Conservation (phyloP, 2,329 filamentous ascomycete genomes). For the Pyricularia grisea region DNA sequence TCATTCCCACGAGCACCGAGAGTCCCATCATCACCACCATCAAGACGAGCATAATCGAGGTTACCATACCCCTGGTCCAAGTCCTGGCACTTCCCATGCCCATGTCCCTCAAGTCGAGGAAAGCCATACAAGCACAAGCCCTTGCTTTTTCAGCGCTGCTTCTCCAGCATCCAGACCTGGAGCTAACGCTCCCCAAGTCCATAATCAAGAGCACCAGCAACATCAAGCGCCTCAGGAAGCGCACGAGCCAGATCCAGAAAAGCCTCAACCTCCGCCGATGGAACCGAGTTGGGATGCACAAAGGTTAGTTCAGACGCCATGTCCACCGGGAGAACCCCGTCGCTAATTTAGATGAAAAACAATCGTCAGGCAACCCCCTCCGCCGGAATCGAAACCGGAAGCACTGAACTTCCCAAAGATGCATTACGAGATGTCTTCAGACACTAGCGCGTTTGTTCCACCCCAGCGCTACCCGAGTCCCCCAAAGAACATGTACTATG, state of each 20-base stretch:
- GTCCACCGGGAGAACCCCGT: background rate
- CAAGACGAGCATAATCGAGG: slow-evolving; percentile 12
- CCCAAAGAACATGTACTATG: slow-evolving; percentile 80
- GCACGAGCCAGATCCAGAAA: slow-evolving; percentile 23
- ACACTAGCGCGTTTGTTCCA: slow-evolving; percentile 65
- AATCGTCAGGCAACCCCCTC: slow-evolving; percentile 47
- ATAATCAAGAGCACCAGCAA: slow-evolving; percentile 19
- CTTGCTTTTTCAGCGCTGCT: slow-evolving; percentile 18
- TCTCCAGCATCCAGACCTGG: slow-evolving; percentile 28
- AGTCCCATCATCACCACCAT: slow-evolving; percentile 11
- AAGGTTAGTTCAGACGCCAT: slow-evolving; percentile 26
- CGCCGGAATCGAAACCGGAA: slow-evolving; percentile 66
- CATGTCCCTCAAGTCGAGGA: slow-evolving; percentile 1
- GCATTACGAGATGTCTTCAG: slow-evolving; percentile 76
- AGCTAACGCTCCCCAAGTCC: slow-evolving; percentile 37
- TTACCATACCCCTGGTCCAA: slow-evolving; percentile 7
- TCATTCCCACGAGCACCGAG: slow-evolving; percentile 5
- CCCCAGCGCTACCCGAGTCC: slow-evolving; percentile 72
- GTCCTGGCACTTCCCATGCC: background rate
- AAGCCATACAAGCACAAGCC: slow-evolving; percentile 6
- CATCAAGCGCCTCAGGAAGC: slow-evolving; percentile 23
- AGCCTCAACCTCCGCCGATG: slow-evolving; percentile 18
- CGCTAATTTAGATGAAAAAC: slow-evolving; percentile 11
- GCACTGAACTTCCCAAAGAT: slow-evolving; percentile 71
- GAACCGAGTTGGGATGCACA: slow-evolving; percentile 42